Percentiles rank a stretch among this genome's conserved stretches.
Evolutionary conservation across 2,329 filamentous ascomycete genomes (phyloP).

Genomic region (Microcera coccophila): DNA sequence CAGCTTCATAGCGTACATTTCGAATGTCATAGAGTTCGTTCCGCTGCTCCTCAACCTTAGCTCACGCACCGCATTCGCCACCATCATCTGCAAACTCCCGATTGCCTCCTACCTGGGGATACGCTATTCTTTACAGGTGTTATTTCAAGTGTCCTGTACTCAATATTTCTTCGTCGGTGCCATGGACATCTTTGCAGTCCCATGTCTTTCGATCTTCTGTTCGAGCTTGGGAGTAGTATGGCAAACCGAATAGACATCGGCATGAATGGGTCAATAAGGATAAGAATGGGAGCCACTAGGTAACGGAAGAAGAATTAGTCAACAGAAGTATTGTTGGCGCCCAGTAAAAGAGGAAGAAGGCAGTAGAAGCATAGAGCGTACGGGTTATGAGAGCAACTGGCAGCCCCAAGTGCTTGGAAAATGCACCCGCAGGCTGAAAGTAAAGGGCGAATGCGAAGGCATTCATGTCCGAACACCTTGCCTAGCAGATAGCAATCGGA

Average conservation of each 20-base stretch:
- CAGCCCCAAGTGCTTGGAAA: conserved; percentile 67
- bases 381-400: conserved; percentile 75
- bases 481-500: conserved; percentile 72
- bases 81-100: conserved; percentile 57
- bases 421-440: conserved; percentile 78
- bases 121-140: too few relatives aligned
- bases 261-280: conserved; percentile 35
- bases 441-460: conserved; percentile 78
- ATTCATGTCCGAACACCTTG: conserved; percentile 71
- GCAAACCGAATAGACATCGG: conserved; percentile 40
- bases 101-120: conserved; percentile 61
- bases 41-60: conserved; percentile 54
- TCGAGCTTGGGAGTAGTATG: conserved; percentile 38
- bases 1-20: conserved; percentile 65
- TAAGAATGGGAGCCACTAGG: conserved; percentile 32
- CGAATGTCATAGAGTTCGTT: conserved; percentile 62
- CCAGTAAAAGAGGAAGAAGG: conserved; percentile 70
- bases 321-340: conserved; percentile 59
- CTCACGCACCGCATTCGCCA: conserved; percentile 53
- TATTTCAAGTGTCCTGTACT: too few relatives aligned
- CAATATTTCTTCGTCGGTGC: conserved; percentile 51
- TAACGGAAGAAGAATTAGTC: conserved; percentile 42
- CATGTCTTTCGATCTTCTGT: conserved; percentile 37
- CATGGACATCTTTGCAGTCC: conserved; percentile 43
- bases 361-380: conserved; percentile 77